Evolutionary conservation across 495 filamentous ascomycete species (phyloP).

Genomic region (Aspergillus saccharolyticus): DNA sequence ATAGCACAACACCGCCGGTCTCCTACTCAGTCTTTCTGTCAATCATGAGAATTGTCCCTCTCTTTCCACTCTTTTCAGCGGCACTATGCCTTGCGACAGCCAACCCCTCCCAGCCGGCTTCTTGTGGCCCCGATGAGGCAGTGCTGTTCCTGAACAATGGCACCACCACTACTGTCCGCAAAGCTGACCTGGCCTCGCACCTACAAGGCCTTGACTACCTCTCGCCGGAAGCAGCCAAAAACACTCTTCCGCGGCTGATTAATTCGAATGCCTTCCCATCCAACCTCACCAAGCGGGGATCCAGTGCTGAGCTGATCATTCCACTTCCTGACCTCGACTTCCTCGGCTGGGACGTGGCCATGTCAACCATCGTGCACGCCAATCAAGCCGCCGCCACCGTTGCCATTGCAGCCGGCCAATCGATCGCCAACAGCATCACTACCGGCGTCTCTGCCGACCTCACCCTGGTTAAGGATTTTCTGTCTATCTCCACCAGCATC

Average conservation of each 20-base stretch:
- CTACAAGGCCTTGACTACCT: slow-evolving; percentile 4
- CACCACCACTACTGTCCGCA: slow-evolving; percentile 9
- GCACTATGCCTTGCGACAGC: background rate
- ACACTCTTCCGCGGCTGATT: slow-evolving; percentile 2
- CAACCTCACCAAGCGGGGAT: slow-evolving; percentile 8
- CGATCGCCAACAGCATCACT: slow-evolving; percentile 12
- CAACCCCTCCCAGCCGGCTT: background rate
- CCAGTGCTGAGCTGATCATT: slow-evolving; percentile 9
- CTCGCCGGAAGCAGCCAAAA: background rate
- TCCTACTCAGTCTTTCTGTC: background rate
- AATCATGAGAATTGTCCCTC: background rate
- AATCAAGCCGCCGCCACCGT: slow-evolving; percentile 15
- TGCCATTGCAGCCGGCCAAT: slow-evolving; percentile 9
- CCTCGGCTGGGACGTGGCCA: slow-evolving; percentile 17
- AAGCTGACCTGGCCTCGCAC: slow-evolving; percentile 8
- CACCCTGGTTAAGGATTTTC: slow-evolving; percentile 7
- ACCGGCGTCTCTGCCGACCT: slow-evolving; percentile 3
- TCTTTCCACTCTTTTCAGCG: background rate
- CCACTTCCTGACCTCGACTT: slow-evolving; percentile 14
- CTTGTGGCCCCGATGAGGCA: slow-evolving; percentile 6
- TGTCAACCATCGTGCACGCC: slow-evolving; percentile 16
- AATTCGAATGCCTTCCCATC: background rate
- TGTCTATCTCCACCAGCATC: slow-evolving; percentile 2
- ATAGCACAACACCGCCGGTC: background rate
- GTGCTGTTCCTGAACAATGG: slow-evolving; percentile 10